A percentile compares a stretch with the other conserved stretches of the same genome.
These are phyloP conservation scores for Westerdykella sp. DNA, from an alignment of 2,329 filamentous ascomycete species.

Conservation along the genomic window DNA sequence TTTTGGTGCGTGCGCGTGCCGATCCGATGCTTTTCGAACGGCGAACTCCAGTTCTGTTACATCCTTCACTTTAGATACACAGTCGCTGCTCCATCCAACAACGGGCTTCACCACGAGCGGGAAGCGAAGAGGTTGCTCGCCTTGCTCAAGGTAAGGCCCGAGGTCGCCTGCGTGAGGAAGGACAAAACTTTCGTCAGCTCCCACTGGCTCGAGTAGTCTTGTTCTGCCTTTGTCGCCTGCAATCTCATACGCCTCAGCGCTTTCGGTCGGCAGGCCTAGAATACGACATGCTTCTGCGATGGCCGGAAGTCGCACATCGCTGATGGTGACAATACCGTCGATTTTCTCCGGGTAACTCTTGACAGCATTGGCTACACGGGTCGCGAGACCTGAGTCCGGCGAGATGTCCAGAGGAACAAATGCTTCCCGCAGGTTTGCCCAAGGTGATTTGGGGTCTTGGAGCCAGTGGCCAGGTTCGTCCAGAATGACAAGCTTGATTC, in stretches of 20 bases:
- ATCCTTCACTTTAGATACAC: slow-evolving; percentile 4
- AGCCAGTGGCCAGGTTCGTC: slow-evolving; percentile 39
- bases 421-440: slow-evolving; percentile 11
- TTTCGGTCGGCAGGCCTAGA: slow-evolving; percentile 30
- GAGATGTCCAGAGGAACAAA: slow-evolving; percentile 25
- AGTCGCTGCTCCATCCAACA: slow-evolving; percentile 6
- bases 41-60: slow-evolving; percentile 1
- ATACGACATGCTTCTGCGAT: slow-evolving; percentile 29
- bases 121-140: slow-evolving; percentile 1
- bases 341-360: slow-evolving; percentile 10
- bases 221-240: slow-evolving; percentile 14
- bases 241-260: slow-evolving; percentile 19
- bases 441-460: slow-evolving; percentile 19
- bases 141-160: neutral
- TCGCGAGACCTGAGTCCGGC: slow-evolving; percentile 13
- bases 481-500: slow-evolving; percentile 34
- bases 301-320: slow-evolving; percentile 22
- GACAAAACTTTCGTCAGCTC: slow-evolving; percentile 4
- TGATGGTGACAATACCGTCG: slow-evolving; percentile 36
- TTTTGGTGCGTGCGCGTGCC: slow-evolving; percentile 2
- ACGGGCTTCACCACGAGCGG: slow-evolving; percentile 8
- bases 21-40: slow-evolving; percentile 3
- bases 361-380: slow-evolving; percentile 5
- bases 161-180: slow-evolving; percentile 1
- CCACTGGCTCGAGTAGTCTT: slow-evolving; percentile 9